Base-by-base conservation (phyloP, 345 rosid species). In the Camelina laxa region DNA sequence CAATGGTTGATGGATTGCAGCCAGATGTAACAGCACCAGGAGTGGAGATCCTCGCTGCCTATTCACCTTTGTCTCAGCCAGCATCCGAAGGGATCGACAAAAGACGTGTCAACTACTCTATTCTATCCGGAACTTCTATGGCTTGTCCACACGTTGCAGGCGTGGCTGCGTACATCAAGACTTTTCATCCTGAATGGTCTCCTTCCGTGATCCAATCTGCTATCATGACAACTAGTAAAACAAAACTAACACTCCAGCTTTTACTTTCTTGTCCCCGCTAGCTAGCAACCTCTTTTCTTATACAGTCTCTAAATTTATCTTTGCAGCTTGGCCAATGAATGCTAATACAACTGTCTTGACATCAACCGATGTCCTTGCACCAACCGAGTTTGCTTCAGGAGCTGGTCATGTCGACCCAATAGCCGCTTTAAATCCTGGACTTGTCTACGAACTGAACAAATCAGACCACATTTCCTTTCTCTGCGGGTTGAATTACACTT, bases 181-280 rank as follows among this genome's bases (percentile, higher is more conserved):
- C 80, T 1, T 63, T 75, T 57, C 84, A 84, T 67, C 84, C 90
- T 1, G 65, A 78, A 39, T 89, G 90, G 88, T 87, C 90, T 59
- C 84, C 88, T 60, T 67, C 91, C 0, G 63, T 82, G 15, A 83
- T 88, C 67, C 80, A 85, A 78, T 86, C 93, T 21, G 85, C 94
- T 16, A 65, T 87, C 39, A 83, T 86, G 90, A 87, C 90, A n/a
- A 84, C 86, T 0, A 86, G 94, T 85, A 79, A 73, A 75, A 0
- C 60, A 15, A 33, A 65, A 44, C 1, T 22, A 9, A 17, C 16
- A 69, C 21, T 61, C 13, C 39, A 50, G 9, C 39, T 49, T 24
- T n/a, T 49, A 66, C n/a, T 49, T 67, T 19, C 68, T 75, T 75
- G 54, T 38, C 2, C 7, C 2, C 0, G 1, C 42, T 14, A 67